A percentile compares a stretch with the other conserved stretches of the same genome.
phyloP scores from a whole-genome alignment of 1,139 yeast species.

The Nakaseomyces nivariensis region DNA sequence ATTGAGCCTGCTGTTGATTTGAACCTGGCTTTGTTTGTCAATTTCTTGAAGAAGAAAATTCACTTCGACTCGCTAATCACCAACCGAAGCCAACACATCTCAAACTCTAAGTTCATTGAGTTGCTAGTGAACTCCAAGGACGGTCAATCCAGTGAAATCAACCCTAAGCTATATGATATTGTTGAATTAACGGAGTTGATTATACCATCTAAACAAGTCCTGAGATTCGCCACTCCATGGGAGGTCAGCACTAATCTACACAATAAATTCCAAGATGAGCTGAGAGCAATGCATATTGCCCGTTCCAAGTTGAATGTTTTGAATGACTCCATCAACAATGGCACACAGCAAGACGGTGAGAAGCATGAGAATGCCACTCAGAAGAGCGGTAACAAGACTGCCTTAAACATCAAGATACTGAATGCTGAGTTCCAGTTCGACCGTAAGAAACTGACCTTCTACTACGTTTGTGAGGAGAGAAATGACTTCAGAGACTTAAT shows the following conservation, averaged over 20 bases:
- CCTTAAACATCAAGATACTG: conserved; percentile 37
- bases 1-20: conserved; percentile 55
- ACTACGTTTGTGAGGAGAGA: conserved; percentile 60
- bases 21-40: conserved; percentile 74
- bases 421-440: conserved; percentile 95
- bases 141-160: conserved; percentile 18
- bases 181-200: conserved; percentile 29
- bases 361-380: not conserved
- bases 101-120: conserved; percentile 20
- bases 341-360: conserved; percentile 5
- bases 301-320: conserved; percentile 29
- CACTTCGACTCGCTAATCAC: conserved; percentile 31
- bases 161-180: conserved; percentile 30
- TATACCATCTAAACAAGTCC: conserved; percentile 56
- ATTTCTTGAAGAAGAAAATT: conserved; percentile 59
- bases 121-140: conserved; percentile 21
- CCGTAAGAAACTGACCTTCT: conserved; percentile 84
- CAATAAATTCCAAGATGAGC: conserved; percentile 34
- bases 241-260: conserved; percentile 31
- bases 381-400: conserved; percentile 5
- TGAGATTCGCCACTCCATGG: conserved; percentile 40
- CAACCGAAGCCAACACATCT: conserved; percentile 23
- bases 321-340: conserved; percentile 14
- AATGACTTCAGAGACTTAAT: conserved; percentile 90
- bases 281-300: conserved; percentile 39